Conservation (phyloP, 2,329 filamentous ascomycete species). For the Colletotrichum liaoningense region DNA sequence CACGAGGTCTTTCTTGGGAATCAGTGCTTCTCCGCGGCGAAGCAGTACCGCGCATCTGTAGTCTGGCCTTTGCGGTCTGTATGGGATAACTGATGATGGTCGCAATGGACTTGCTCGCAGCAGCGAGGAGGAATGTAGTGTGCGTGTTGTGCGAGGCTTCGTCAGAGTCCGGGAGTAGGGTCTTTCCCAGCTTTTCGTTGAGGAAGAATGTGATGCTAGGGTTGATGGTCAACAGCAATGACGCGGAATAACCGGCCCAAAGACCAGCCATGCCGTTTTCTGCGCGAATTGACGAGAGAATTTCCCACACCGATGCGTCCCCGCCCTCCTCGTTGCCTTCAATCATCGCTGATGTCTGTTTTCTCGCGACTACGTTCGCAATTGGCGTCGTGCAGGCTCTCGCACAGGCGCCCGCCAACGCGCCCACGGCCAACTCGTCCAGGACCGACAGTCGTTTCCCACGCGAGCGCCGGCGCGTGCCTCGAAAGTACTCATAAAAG, state of each 20-base stretch:
- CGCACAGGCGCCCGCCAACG: conserved; percentile 79
- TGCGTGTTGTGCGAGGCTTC: conserved; percentile 38
- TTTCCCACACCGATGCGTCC: conserved; percentile 61
- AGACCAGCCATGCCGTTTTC: conserved; percentile 82
- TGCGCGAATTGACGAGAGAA: conserved; percentile 70
- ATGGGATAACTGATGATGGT: conserved; percentile 86
- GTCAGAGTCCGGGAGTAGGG: conserved; percentile 63
- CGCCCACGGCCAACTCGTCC: conserved; percentile 81
- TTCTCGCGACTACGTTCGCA: conserved; percentile 83
- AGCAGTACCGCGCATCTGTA: conserved; percentile 67
- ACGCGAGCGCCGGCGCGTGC: conserved; percentile 48
- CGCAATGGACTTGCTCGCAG: conserved; percentile 81
- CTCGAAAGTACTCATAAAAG: conserved; percentile 71
- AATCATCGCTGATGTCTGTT: conserved; percentile 72
- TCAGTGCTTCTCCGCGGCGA: conserved; percentile 40
- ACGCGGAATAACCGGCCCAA: conserved; percentile 90
- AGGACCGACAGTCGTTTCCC: conserved; percentile 63
- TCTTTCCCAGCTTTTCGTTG: conserved; percentile 76
- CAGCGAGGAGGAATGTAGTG: conserved; percentile 66
- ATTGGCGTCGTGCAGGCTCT: conserved; percentile 84
- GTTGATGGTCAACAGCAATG: conserved; percentile 83
- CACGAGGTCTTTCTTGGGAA: conserved; percentile 11
- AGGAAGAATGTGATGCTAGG: conserved; percentile 88
- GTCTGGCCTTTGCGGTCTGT: conserved; percentile 83
- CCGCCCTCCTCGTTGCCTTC: conserved; percentile 20